phyloP scores from a whole-genome alignment of 2,329 filamentous ascomycete species.

The Tolypocladium endophyticum region DNA sequence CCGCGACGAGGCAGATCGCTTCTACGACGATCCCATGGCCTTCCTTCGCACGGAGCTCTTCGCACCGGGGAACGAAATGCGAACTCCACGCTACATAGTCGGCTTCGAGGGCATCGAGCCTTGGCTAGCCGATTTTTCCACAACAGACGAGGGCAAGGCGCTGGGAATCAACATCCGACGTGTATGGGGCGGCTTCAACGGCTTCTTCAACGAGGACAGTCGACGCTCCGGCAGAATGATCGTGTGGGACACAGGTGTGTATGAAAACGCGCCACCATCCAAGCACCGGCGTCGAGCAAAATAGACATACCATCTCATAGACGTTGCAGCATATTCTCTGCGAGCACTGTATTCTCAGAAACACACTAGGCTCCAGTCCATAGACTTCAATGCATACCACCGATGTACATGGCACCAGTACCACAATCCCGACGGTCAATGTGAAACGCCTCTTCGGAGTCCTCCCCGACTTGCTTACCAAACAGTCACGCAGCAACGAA shows the following conservation, averaged over 20 bases:
- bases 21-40: constrained; percentile 55
- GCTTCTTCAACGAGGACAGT: constrained; percentile 52
- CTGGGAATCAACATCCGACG: constrained; percentile 32
- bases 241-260: constrained; percentile 45
- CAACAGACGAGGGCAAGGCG: constrained; percentile 23
- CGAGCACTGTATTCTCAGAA: not conserved
- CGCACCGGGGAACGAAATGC: constrained; percentile 5
- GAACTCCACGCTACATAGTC: constrained; percentile 45
- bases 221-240: constrained; percentile 45
- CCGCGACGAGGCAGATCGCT: constrained; percentile 81
- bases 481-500: not conserved
- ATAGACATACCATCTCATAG: not conserved
- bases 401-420: not conserved
- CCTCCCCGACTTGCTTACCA: not conserved
- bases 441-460: not conserved
- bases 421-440: not conserved
- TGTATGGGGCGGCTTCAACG: constrained; percentile 49
- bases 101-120: constrained; percentile 50
- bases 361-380: not conserved
- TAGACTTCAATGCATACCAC: not conserved
- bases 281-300: not conserved
- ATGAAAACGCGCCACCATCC: constrained; percentile 6
- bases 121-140: constrained; percentile 34
- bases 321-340: not conserved
- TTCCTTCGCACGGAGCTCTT: constrained; percentile 51